A percentile compares a stretch with the other conserved stretches of the same genome.
Evolutionary conservation across 257 asterid genomes (phyloP).

Genomic region (Nicotiana knightiana): DNA sequence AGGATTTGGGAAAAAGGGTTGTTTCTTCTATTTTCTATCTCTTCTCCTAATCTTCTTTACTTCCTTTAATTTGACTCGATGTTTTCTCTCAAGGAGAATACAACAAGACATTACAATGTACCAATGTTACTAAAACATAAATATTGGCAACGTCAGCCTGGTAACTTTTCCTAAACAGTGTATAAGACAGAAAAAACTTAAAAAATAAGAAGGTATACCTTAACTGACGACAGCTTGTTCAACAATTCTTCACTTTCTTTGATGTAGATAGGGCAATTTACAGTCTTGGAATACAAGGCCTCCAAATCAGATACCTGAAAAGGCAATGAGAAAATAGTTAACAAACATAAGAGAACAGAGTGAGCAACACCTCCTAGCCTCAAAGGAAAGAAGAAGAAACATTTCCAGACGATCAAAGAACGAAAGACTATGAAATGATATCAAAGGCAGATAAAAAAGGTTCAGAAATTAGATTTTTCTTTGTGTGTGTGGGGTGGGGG

Average conservation of each 20-base stretch:
- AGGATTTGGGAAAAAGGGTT: not conserved
- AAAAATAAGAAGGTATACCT: slow-evolving; percentile 41
- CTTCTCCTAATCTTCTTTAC: not conserved
- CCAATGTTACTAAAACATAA: not conserved
- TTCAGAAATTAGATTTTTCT: not conserved
- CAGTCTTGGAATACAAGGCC: slow-evolving; percentile 41
- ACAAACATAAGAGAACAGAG: not conserved
- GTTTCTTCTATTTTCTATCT: not conserved
- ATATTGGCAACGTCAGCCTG: not conserved
- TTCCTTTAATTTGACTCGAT: not conserved
- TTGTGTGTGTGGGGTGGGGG: no score
- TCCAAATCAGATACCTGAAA: slow-evolving; percentile 72
- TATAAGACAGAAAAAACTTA: not conserved
- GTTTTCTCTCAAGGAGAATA: not conserved
- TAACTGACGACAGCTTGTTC: slow-evolving; percentile 57
- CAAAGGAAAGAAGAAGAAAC: slow-evolving; percentile 6
- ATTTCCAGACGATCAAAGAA: not conserved
- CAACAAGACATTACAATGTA: not conserved
- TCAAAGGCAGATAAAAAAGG: not conserved
- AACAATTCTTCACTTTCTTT: slow-evolving; percentile 54
- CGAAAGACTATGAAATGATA: not conserved
- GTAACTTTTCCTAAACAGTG: not conserved
- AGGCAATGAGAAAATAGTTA: not conserved
- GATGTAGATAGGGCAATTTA: slow-evolving; percentile 48
- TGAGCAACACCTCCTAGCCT: slow-evolving; percentile 1